Evolutionary conservation across 768 basidiomycete species (phyloP).

Genomic region (Hirschioporus abietinus): DNA sequence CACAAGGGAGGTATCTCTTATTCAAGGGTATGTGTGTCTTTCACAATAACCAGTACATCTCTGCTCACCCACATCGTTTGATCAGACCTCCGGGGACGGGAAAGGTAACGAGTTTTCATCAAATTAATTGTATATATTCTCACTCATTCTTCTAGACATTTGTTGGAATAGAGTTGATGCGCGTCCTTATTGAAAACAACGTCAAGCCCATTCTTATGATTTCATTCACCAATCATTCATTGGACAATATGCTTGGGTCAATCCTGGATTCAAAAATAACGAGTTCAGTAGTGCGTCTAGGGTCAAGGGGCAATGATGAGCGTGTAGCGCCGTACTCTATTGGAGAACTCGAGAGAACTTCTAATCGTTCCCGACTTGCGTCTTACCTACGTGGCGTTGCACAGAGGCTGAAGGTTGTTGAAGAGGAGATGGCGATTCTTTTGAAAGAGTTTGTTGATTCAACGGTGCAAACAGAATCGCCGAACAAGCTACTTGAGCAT

Average conservation of each 20-base stretch:
- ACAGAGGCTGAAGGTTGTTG: conserved; percentile 35
- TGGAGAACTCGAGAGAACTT: conserved; percentile 47
- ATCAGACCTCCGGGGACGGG: conserved; percentile 73
- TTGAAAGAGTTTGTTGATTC: conserved; percentile 37
- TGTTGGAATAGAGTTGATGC: conserved; percentile 64
- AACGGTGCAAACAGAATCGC: conserved; percentile 30
- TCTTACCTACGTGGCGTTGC: conserved; percentile 28
- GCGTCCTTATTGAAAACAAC: conserved; percentile 51
- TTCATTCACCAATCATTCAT: conserved; percentile 74
- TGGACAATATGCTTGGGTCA: conserved; percentile 65
- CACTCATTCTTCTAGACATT: conserved; percentile 39
- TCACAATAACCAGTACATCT: neutral
- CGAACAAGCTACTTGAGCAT: conserved; percentile 36
- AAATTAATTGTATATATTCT: neutral
- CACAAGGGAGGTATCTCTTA: conserved; percentile 54
- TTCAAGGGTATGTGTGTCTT: conserved; percentile 54
- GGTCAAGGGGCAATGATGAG: conserved; percentile 57
- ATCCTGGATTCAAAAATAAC: conserved; percentile 66
- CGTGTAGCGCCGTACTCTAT: conserved; percentile 57
- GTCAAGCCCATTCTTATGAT: conserved; percentile 51
- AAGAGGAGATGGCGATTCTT: conserved; percentile 40
- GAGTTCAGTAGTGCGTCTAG: conserved; percentile 57
- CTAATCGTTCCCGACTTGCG: conserved; percentile 36
- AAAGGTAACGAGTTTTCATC: conserved; percentile 40
- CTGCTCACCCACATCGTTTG: neutral